Evolutionary conservation across 768 basidiomycete species (phyloP).

Genomic region (Macrolepiota albuminosa): DNA sequence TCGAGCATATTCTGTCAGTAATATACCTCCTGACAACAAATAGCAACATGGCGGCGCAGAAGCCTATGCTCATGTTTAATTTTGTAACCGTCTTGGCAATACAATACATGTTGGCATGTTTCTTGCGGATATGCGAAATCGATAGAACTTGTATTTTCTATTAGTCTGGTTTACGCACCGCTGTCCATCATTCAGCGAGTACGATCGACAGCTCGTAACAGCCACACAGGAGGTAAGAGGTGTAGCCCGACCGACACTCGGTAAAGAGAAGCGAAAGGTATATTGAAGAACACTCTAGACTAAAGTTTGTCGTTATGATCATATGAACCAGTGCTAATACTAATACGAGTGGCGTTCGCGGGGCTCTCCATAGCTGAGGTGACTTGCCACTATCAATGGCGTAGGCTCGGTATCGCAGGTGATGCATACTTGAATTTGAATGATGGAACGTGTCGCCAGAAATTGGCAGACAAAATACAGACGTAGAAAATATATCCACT

Average conservation of each 20-base stretch:
- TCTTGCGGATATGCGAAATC: neutral
- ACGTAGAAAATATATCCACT: neutral
- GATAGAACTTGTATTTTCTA: neutral
- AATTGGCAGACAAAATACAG: neutral
- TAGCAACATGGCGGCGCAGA: slow-evolving; percentile 7
- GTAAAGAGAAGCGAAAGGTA: slow-evolving; percentile 5
- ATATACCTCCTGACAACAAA: slow-evolving; percentile 7
- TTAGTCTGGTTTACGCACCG: neutral
- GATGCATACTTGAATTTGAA: neutral
- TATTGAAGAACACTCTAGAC: neutral
- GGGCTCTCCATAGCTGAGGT: neutral
- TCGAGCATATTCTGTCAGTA: slow-evolving; percentile 14
- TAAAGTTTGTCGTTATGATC: slow-evolving; percentile 5
- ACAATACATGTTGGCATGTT: neutral
- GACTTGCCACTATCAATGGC: neutral
- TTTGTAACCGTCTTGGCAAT: neutral
- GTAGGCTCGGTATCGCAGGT: neutral
- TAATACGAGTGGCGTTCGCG: slow-evolving; percentile 3
- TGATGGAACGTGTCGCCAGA: neutral
- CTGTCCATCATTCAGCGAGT: slow-evolving; percentile 3
- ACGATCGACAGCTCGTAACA: slow-evolving; percentile 9
- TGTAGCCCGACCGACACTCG: slow-evolving; percentile 3
- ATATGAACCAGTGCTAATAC: slow-evolving; percentile 2
- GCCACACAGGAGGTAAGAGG: slow-evolving; percentile 7
- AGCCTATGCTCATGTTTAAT: neutral